Evolutionary conservation across 805 yeast genomes (phyloP), one percentile per base, ranked within the genome.

Genomic region (Hemisphaericaspora nanyangensis): DNA sequence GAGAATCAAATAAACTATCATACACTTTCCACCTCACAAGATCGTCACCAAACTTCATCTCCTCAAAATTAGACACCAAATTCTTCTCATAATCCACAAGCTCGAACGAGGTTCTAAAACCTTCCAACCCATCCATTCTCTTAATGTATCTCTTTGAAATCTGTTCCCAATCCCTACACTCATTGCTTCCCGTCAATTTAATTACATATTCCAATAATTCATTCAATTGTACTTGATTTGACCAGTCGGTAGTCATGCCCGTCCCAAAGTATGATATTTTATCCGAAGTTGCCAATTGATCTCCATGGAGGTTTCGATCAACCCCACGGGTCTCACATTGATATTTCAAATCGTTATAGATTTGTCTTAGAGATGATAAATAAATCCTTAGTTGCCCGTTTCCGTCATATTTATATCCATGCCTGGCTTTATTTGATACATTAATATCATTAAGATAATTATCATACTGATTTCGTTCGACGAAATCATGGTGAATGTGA

Each of bases 321-420:
- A 37, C 31, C 26, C 39, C 37, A 18, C 42, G 26, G 12, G 30
- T 29, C n/a, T 61, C 58, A 38, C 86, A 63, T 42, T 80, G 81
- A 43, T 51, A 70, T 19, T 53, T 57, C 7, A 80, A 70, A 48
- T 86, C 95, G 22, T 71, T 70, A 60, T 83, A 71, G 10, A 88
- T 64, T 29, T 73, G 76, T 35, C 65, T 70, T 6, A 67, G 49
- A 0, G 89, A 80, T 0, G 79, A 65, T 11, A 65, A 52, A 30
- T 72, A 56, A 18, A 62, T 68, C 16, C 52, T 50, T 3, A 48
- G 53, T 2, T 42, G 42, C 26, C 35, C 46, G 4, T 28, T 34
- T 17, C 25, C 29, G 18, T 43, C 46, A 25, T 35, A 36, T 29
- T 40, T 39, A 17, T 43, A 43, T 4, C 46, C 46, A 26, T 39